phyloP scores from a whole-genome alignment of 2,329 filamentous ascomycete genomes.

The Biscogniauxia sp. region DNA sequence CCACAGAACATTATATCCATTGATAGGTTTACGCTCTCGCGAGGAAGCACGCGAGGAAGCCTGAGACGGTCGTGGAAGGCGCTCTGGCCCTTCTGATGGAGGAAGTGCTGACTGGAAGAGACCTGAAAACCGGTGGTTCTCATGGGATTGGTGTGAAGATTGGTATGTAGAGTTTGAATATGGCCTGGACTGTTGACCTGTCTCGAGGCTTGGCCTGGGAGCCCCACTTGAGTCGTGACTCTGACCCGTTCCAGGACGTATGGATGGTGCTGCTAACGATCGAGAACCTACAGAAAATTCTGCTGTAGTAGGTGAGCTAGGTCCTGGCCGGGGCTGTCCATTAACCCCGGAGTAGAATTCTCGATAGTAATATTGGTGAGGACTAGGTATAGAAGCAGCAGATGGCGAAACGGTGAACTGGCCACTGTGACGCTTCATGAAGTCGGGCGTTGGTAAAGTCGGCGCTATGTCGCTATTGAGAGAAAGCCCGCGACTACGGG shows the following conservation, averaged over 20 bases:
- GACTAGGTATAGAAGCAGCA: slow-evolving; percentile 43
- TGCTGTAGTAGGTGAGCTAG: slow-evolving; percentile 55
- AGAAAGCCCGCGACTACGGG: slow-evolving; percentile 58
- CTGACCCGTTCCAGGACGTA: slow-evolving; percentile 58
- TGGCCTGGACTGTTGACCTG: slow-evolving; percentile 42
- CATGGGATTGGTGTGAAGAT: slow-evolving; percentile 44
- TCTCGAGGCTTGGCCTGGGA: slow-evolving; percentile 53
- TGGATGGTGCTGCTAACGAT: slow-evolving; percentile 43
- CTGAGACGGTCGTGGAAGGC: slow-evolving; percentile 51
- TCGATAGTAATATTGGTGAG: slow-evolving; percentile 56
- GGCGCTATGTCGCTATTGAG: slow-evolving; percentile 63
- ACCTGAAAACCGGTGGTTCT: slow-evolving; percentile 63
- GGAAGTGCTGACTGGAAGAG: slow-evolving; percentile 87
- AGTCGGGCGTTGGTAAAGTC: slow-evolving; percentile 63
- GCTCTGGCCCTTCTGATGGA: slow-evolving; percentile 64
- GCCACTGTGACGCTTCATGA: slow-evolving; percentile 62
- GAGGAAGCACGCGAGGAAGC: slow-evolving; percentile 61
- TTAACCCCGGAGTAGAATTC: slow-evolving; percentile 49
- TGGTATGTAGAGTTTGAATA: slow-evolving; percentile 57
- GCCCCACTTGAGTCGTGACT: slow-evolving; percentile 55
- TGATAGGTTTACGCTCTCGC: slow-evolving; percentile 52
- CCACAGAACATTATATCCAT: slow-evolving; percentile 75
- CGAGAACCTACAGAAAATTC: slow-evolving; percentile 51
- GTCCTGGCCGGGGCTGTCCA: slow-evolving; percentile 53
- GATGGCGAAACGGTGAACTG: slow-evolving; percentile 62